phyloP scores from a whole-genome alignment of 331 rosid genomes.

The Saraca asoca region DNA sequence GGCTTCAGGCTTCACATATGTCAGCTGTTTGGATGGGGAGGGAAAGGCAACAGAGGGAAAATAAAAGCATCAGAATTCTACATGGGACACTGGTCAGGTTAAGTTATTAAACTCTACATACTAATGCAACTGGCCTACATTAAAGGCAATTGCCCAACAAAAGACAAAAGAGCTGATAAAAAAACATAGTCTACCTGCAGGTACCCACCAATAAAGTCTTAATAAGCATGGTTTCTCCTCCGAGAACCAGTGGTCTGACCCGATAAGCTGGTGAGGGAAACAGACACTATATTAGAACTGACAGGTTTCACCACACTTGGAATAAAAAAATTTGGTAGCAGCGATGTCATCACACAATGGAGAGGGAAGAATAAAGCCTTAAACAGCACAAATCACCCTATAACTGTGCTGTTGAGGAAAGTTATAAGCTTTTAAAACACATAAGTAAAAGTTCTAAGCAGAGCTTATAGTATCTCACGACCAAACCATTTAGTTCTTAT shows the following conservation, averaged over 20 bases:
- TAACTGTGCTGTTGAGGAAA: neutral
- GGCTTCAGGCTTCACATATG: constrained; percentile 97
- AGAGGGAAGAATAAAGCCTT: constrained; percentile 15
- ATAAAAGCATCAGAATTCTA: constrained; percentile 89
- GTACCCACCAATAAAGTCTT: constrained; percentile 48
- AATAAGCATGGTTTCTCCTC: constrained; percentile 91
- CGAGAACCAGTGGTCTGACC: constrained; percentile 79
- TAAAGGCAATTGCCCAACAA: constrained; percentile 44
- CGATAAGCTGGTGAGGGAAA: constrained; percentile 69
- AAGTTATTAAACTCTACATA: constrained; percentile 59
- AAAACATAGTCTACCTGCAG: constrained; percentile 66
- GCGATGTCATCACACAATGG: constrained; percentile 8
- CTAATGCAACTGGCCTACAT: constrained; percentile 45
- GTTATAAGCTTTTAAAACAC: constrained; percentile 14
- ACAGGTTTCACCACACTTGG: constrained; percentile 29
- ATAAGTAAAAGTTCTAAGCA: constrained; percentile 13
- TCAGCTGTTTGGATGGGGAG: constrained; percentile 99
- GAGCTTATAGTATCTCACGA: constrained; percentile 7
- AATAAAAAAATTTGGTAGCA: constrained; percentile 17
- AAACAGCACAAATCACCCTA: constrained; percentile 16
- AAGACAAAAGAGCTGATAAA: constrained; percentile 41
- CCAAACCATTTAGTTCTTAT: constrained; percentile 5
- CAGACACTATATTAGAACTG: constrained; percentile 40
- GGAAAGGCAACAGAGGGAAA: constrained; percentile 94
- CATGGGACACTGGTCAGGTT: constrained; percentile 80